Conservation (phyloP, 2,329 filamentous ascomycete genomes). For the Alternaria angustiovoidea region DNA sequence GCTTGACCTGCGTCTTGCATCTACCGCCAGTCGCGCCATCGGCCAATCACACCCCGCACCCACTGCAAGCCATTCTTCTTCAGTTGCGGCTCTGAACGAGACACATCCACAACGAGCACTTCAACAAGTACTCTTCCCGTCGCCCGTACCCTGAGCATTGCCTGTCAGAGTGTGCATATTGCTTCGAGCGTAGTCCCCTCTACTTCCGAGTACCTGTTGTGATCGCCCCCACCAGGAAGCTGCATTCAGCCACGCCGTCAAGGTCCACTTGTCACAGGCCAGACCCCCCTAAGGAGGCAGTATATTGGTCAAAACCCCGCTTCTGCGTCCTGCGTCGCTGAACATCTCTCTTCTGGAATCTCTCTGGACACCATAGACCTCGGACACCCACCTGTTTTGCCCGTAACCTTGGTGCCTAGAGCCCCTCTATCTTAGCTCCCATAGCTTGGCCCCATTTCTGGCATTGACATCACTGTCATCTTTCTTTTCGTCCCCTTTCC, state of each 20-base stretch:
- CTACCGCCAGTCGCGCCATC: slow-evolving; percentile 19
- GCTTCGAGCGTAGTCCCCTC: slow-evolving; percentile 25
- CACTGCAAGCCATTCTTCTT: slow-evolving; percentile 29
- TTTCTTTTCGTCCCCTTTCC: slow-evolving; percentile 40
- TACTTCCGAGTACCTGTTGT: slow-evolving; percentile 36
- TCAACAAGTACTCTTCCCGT: slow-evolving; percentile 25
- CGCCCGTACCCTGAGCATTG: slow-evolving; percentile 26
- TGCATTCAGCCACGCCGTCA: slow-evolving; percentile 44
- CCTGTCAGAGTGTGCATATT: slow-evolving; percentile 29
- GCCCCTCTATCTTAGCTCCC: slow-evolving; percentile 43
- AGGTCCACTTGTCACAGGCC: slow-evolving; percentile 38
- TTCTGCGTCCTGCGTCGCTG: slow-evolving; percentile 38
- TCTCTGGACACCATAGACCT: slow-evolving; percentile 33
- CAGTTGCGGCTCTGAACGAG: slow-evolving; percentile 24
- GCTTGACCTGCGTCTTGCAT: slow-evolving; percentile 35
- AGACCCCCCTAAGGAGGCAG: slow-evolving; percentile 39
- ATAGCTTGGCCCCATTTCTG: slow-evolving; percentile 45
- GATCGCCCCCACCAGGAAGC: slow-evolving; percentile 21
- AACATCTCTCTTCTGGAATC: slow-evolving; percentile 39
- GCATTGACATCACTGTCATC: slow-evolving; percentile 49
- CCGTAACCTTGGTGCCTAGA: slow-evolving; percentile 40
- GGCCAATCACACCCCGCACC: slow-evolving; percentile 30
- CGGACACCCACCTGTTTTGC: slow-evolving; percentile 31
- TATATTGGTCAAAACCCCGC: slow-evolving; percentile 50
- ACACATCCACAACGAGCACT: slow-evolving; percentile 1